These are phyloP conservation scores for Penicillium sp. DNA, from an alignment of 2,329 filamentous ascomycete genomes.

Conservation along the genomic window DNA sequence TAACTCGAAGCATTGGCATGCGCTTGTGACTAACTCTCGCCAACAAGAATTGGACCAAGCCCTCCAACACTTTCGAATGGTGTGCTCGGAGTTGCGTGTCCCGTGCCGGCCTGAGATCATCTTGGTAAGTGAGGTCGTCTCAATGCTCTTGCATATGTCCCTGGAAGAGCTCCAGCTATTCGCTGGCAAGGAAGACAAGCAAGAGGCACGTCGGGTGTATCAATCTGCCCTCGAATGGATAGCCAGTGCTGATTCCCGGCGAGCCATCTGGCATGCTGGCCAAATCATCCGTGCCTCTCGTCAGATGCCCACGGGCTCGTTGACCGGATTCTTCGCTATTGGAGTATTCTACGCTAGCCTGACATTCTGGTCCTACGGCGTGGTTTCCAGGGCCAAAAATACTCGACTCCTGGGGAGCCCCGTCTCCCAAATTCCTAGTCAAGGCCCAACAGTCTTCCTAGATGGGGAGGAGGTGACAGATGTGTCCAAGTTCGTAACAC, in stretches of 20 bases:
- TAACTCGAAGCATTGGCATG: constrained; percentile 42
- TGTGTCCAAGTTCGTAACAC: constrained; percentile 58
- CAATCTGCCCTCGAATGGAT: constrained; percentile 40
- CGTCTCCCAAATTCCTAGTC: constrained; percentile 4
- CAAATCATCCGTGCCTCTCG: constrained; percentile 65
- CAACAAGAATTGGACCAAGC: constrained; percentile 64
- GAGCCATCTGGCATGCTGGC: constrained; percentile 63
- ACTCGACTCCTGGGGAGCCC: constrained; percentile 29
- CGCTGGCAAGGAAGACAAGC: constrained; percentile 45
- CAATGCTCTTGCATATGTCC: constrained; percentile 43
- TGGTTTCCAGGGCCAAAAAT: constrained; percentile 52
- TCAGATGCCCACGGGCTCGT: constrained; percentile 52
- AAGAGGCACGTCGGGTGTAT: constrained; percentile 39
- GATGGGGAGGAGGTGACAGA: constrained; percentile 58
- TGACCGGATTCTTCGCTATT: constrained; percentile 68
- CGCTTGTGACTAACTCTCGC: constrained; percentile 53
- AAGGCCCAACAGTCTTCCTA: constrained; percentile 49
- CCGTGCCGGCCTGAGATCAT: constrained; percentile 26
- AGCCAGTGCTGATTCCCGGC: constrained; percentile 41
- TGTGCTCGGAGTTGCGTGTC: constrained; percentile 19
- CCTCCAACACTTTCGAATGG: constrained; percentile 53
- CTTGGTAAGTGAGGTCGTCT: constrained; percentile 35
- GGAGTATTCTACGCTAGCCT: constrained; percentile 69
- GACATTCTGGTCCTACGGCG: constrained; percentile 69
- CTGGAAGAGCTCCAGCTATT: constrained; percentile 47